Evolutionary conservation across 2,329 filamentous ascomycete genomes (phyloP), one percentile per base, ranked within the genome.

Genomic region (Botryotinia narcissicola): DNA sequence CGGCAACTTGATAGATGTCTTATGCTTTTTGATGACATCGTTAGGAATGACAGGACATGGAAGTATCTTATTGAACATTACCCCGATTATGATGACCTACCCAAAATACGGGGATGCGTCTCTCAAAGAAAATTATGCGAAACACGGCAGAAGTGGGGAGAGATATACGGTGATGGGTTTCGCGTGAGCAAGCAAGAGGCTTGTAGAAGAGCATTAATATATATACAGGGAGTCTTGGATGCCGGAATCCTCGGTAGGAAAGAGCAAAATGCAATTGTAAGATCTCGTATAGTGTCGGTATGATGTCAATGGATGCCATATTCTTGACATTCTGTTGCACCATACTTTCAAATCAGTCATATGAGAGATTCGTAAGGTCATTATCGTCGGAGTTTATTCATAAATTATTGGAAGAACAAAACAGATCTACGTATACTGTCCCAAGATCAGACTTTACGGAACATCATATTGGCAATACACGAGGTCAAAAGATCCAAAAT

Each of bases 401-500:
- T 2, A n/a, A 51, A 51, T 22, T 46, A 7, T 22, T 46, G 20
- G 20, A 9, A 20, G 20, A 22, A 46, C 20, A 46, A 3, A 46
- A 22, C 20, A 46, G 7, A 46, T 46, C 20, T 48, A 48, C 20
- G 10, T 48, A 20, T 48, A 42, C 10, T 25, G 48, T 16, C 25
- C 25, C 4, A 7, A 54, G 14, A 1, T n/a, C 25, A 54, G 14
- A n/a, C 2, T 16, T 54, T 4, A 12, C 12, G 12, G 4, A 16
- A 54, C 12, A 54, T 54, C 48, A n/a, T 5, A 2, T 7, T 54
- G 48, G 25, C 48, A n/a, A 5, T 7, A 35, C 48, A 7, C 1
- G 25, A 16, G 25, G 4, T n/a, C 0, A n/a, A 54, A 2, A n/a
- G 25, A n/a, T 3, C 6, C 12, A 0, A 54, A 5, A 54, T n/a